Percentiles rank a stretch among this genome's conserved stretches.
Conservation (phyloP, 352 stramenopile genomes). For the Pythium phragmiticola region DNA sequence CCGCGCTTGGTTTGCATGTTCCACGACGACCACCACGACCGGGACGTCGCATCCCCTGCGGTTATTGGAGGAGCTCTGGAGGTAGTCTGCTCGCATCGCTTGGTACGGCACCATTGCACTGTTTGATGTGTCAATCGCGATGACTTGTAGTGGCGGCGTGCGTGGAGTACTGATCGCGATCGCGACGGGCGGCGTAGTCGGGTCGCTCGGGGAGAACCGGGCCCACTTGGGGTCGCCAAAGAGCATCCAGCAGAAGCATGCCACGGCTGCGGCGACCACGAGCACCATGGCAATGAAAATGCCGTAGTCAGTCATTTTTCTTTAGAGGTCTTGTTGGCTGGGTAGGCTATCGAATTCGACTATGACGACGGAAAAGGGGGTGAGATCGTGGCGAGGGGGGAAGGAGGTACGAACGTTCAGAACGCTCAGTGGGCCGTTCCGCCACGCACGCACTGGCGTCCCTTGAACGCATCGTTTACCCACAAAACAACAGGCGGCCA, state of each 20-base stretch:
- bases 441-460: too few relatives aligned
- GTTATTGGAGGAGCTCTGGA: too few relatives aligned
- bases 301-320: conserved; percentile 8
- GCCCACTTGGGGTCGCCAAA: conserved; percentile 20
- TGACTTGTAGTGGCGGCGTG: background rate
- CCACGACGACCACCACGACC: background rate
- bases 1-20: background rate
- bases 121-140: background rate
- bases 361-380: too few relatives aligned
- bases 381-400: too few relatives aligned
- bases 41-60: background rate
- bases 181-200: background rate
- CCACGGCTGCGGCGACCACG: conserved; percentile 1
- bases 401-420: too few relatives aligned
- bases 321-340: background rate
- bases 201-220: background rate
- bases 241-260: conserved; percentile 20
- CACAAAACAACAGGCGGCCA: too few relatives aligned
- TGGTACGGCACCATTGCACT: too few relatives aligned
- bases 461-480: too few relatives aligned
- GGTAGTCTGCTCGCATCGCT: too few relatives aligned
- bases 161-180: conserved; percentile 8
- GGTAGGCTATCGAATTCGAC: background rate
- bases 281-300: conserved; percentile 4
- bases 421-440: too few relatives aligned